Evolutionary conservation across 176 grass and related monocot genomes (phyloP).

Genomic region (Triticum urartu): DNA sequence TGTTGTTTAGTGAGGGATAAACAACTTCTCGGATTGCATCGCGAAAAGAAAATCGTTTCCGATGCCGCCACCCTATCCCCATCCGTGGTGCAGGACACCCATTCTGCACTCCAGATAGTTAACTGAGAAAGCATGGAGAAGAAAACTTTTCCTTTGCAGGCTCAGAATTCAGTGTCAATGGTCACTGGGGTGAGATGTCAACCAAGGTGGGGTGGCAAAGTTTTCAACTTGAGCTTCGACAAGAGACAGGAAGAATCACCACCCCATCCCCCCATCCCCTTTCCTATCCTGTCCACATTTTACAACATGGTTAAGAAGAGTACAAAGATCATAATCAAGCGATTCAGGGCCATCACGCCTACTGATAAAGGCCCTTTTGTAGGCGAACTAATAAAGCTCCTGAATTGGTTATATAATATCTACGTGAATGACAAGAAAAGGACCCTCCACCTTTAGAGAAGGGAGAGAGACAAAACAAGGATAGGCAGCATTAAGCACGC

Average conservation of each 20-base stretch:
- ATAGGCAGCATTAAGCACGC: conserved; percentile 65
- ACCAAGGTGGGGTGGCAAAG: conserved; percentile 41
- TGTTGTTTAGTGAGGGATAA: conserved; percentile 34
- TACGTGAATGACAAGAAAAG: conserved; percentile 36
- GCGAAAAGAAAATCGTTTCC: conserved; percentile 9
- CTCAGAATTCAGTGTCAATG: conserved; percentile 33
- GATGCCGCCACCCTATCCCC: conserved; percentile 18
- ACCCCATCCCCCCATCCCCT: neutral
- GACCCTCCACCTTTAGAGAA: conserved; percentile 43
- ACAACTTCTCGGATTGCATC: conserved; percentile 11
- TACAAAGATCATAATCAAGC: conserved; percentile 15
- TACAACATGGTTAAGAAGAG: conserved; percentile 41
- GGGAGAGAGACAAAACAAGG: conserved; percentile 48
- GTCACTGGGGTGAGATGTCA: conserved; percentile 51
- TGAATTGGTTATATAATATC: conserved; percentile 37
- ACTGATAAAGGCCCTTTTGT: conserved; percentile 37
- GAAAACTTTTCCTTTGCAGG: conserved; percentile 27
- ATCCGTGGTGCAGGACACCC: conserved; percentile 44
- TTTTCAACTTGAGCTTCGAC: conserved; percentile 54
- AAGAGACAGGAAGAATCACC: conserved; percentile 49
- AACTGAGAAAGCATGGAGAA: conserved; percentile 24
- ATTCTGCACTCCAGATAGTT: conserved; percentile 39
- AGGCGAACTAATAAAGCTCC: conserved; percentile 36
- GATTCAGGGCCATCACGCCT: conserved; percentile 27
- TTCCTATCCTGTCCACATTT: conserved; percentile 27